Base-by-base conservation (phyloP, 2,329 filamentous ascomycete species). In the Proliferodiscus dingleyae region DNA sequence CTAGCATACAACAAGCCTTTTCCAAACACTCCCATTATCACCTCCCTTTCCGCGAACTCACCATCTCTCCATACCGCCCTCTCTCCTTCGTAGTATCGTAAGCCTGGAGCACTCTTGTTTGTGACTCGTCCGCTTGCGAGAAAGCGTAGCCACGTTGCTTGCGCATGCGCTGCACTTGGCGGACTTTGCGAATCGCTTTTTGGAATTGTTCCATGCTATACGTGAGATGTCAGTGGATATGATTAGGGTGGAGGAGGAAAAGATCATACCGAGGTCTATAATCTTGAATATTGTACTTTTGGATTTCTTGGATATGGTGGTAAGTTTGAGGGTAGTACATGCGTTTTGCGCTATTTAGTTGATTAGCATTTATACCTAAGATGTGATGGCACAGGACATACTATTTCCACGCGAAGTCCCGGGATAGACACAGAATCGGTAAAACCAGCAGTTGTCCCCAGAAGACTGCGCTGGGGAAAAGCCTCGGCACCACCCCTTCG, bases 231-330 rank as follows among this genome's bases (percentile, higher is more conserved):
- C 32, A 16, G 11, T 34, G 32, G 9, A 41, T 28, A 32, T 2
- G 30, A 26, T 23, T 43, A 21, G 16, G 18, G 24, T 16, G 24
- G 15, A 33, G 19, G 5, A 40, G 40, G 8, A 9, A 16, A 28
- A 37, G 38, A 49, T 73, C 77, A 57, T 78, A 90, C 87, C 93
- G 83, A 51, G 93, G 93, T 63, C 93, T 78, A 69, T 98, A 98
- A 71, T 98, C 93, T 71, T 98, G 93, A 50, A 98, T 95, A 61
- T 98, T 98, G 72, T 97, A 98, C 71, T 98, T 98, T 68, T 98
- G 93, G 58, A 98, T 98, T 71, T 98, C 93, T 68, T 98, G 93
- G 53, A 98, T 93, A 66, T 98, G 93, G 60, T 98, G 93, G 63
- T 98, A 98, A 34, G 88, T 83, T 69, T 96, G 87, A 18, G 93